Percentiles rank a stretch among this genome's conserved stretches.
Conservation (phyloP, 768 basidiomycete genomes). For the Dioszegia aurantiaca region DNA sequence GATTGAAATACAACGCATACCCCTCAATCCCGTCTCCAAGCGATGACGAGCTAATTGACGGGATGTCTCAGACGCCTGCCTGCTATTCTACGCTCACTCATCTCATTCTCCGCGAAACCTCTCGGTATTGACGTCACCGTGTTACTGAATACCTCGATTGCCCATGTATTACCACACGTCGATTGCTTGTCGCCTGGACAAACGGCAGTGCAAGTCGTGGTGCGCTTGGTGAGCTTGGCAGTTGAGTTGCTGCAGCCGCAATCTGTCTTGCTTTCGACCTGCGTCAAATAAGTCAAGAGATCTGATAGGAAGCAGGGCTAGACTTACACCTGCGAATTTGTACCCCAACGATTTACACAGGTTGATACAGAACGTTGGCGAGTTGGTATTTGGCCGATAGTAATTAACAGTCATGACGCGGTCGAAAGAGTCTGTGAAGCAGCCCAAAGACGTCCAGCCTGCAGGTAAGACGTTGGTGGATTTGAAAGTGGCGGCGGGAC, state of each 20-base stretch:
- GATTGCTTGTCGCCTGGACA: conserved; percentile 19
- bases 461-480: conserved; percentile 10
- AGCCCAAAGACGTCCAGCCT: conserved; percentile 19
- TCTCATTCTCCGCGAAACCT: not conserved
- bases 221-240: not conserved
- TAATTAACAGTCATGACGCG: conserved; percentile 1
- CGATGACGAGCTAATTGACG: not conserved
- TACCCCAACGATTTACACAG: not conserved
- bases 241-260: conserved; percentile 22
- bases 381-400: not conserved
- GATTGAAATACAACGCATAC: not conserved
- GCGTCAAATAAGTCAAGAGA: no score
- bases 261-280: conserved; percentile 7
- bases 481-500: not conserved
- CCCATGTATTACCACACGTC: conserved; percentile 17
- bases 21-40: not conserved
- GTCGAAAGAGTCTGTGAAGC: conserved; percentile 3
- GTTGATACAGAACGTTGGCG: conserved; percentile 7
- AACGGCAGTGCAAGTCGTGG: conserved; percentile 18
- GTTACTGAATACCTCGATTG: conserved; percentile 21
- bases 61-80: not conserved
- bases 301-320: not conserved
- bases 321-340: conserved; percentile 12
- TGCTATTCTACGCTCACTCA: not conserved
- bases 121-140: not conserved